Conservation (phyloP, 2,329 filamentous ascomycete species). For the Epichloe elymi region DNA sequence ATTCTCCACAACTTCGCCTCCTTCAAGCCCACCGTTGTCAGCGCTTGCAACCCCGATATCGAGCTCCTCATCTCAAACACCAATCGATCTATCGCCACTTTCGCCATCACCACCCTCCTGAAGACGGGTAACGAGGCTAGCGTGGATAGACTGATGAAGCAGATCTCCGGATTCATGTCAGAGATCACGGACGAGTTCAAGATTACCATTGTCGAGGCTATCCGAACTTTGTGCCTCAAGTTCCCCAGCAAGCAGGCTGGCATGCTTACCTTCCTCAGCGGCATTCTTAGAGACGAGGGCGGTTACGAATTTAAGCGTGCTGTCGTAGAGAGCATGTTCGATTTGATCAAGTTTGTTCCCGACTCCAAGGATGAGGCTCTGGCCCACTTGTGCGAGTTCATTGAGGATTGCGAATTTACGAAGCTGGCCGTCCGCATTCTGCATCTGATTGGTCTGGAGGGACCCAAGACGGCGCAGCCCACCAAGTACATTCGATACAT, state of each 20-base stretch:
- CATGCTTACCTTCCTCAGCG: conserved; percentile 93
- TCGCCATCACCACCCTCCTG: conserved; percentile 92
- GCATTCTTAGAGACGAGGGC: conserved; percentile 91
- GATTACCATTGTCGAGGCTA: conserved; percentile 98
- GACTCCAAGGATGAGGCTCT: conserved; percentile 73
- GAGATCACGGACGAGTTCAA: conserved; percentile 99
- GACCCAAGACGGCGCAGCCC: conserved; percentile 85
- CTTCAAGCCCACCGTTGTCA: conserved; percentile 88
- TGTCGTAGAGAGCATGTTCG: conserved; percentile 98
- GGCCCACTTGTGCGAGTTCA: conserved; percentile 94
- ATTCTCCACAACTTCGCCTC: conserved; percentile 94
- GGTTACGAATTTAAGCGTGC: conserved; percentile 97
- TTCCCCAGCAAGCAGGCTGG: conserved; percentile 97
- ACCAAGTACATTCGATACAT: conserved; percentile 99
- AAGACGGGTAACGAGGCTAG: conserved; percentile 98
- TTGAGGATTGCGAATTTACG: conserved; percentile 98
- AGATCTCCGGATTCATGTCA: conserved; percentile 95
- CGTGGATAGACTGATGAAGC: conserved; percentile 95
- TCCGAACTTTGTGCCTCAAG: conserved; percentile 90
- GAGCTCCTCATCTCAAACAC: conserved; percentile 93
- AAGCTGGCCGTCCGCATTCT: conserved; percentile 93
- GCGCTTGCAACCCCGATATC: conserved; percentile 92
- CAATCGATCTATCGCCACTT: conserved; percentile 95
- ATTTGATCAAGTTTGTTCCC: conserved; percentile 96
- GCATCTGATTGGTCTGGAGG: conserved; percentile 86